These are phyloP conservation scores for Solanum pennellii DNA, from an alignment of 257 asterid species.

Conservation along the genomic window DNA sequence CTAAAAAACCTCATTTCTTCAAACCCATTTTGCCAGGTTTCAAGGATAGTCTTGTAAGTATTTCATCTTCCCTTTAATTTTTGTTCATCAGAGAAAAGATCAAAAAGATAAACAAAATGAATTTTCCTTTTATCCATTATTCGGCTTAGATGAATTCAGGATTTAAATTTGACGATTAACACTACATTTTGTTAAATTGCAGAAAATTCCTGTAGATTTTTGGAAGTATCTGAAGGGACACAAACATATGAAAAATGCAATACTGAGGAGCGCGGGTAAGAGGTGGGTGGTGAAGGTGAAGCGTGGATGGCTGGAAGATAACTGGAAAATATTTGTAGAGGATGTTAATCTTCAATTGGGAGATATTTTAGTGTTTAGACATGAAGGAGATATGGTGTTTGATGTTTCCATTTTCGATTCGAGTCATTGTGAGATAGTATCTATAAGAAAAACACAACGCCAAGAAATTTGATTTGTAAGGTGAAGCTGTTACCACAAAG, in stretches of 20 bases:
- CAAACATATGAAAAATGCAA: background rate
- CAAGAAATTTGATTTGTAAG: background rate
- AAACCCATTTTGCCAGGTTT: background rate
- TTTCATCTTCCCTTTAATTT: no score
- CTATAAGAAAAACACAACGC: background rate
- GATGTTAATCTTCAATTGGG: background rate
- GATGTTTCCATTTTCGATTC: background rate
- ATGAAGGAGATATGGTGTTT: background rate
- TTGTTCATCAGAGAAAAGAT: no score
- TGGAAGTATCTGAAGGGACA: background rate
- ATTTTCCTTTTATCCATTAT: no score
- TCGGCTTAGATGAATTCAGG: no score
- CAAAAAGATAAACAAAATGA: no score
- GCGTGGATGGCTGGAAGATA: background rate
- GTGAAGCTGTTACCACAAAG: no score
- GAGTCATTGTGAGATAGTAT: background rate
- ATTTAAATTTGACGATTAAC: background rate
- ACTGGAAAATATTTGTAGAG: background rate
- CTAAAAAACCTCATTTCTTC: background rate
- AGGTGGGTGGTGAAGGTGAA: background rate
- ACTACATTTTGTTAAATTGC: background rate
- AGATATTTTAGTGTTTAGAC: background rate
- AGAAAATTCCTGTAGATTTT: background rate
- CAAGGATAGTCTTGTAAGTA: background rate
- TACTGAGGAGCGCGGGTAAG: background rate